phyloP scores from a whole-genome alignment of 2,329 filamentous ascomycete genomes.

The Hysterium pulicare region DNA sequence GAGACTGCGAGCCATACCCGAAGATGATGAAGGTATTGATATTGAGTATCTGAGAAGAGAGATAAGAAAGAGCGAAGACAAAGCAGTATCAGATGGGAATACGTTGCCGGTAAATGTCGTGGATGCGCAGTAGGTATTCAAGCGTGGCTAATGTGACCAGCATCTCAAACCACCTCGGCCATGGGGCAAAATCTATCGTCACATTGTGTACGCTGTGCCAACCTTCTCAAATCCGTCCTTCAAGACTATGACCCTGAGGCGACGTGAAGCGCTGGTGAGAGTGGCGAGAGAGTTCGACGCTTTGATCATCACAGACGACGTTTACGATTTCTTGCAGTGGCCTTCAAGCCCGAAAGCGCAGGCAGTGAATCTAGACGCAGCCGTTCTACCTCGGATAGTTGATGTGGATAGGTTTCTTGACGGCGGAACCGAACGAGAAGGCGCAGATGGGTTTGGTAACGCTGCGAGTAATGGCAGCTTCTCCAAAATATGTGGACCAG shows the following conservation, averaged over 20 bases:
- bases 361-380: constrained; percentile 34
- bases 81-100: constrained; percentile 36
- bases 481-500: constrained; percentile 81
- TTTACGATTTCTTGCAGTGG: constrained; percentile 93
- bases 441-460: constrained; percentile 68
- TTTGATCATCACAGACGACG: constrained; percentile 83
- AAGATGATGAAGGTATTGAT: constrained; percentile 76
- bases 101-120: constrained; percentile 40
- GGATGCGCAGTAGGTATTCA: not conserved
- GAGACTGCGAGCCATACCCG: constrained; percentile 66
- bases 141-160: constrained; percentile 25
- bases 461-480: constrained; percentile 84
- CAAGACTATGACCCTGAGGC: constrained; percentile 69
- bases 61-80: constrained; percentile 50
- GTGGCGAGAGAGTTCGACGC: constrained; percentile 77
- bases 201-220: constrained; percentile 84
- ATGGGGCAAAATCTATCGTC: constrained; percentile 74
- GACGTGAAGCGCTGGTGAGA: constrained; percentile 66
- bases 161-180: constrained; percentile 57
- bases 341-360: constrained; percentile 38
- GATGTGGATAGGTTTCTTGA: constrained; percentile 72
- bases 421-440: constrained; percentile 47
- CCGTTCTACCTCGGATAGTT: constrained; percentile 65
- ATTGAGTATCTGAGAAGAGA: constrained; percentile 56
- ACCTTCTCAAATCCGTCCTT: constrained; percentile 87